Percentiles rank a stretch among this genome's conserved stretches.
These are phyloP conservation scores for Komagataella pseudopastoris DNA, from an alignment of 805 yeast genomes.

Conservation along the genomic window DNA sequence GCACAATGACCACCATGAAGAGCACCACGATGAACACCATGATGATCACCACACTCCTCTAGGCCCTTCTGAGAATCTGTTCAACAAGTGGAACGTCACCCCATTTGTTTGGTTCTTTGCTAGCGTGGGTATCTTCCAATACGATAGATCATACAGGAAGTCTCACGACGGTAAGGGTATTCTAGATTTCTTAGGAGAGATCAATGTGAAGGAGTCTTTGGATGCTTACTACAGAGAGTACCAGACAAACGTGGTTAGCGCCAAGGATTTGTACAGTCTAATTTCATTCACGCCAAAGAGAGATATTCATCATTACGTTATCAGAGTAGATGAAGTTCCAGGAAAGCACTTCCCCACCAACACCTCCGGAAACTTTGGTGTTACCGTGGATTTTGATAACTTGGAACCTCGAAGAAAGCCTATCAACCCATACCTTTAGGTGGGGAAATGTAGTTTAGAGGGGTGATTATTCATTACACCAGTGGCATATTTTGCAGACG, in stretches of 20 bases:
- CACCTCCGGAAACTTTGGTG: conserved; percentile 11
- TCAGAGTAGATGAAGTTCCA: conserved; percentile 15
- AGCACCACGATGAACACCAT: conserved; percentile 3
- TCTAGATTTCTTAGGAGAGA: neutral
- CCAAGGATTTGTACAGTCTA: neutral
- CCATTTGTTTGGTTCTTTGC: conserved; percentile 2
- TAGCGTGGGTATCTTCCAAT: conserved; percentile 31
- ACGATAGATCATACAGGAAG: conserved; percentile 32
- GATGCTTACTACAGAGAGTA: neutral
- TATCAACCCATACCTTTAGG: conserved; percentile 9
- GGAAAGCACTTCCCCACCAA: conserved; percentile 16
- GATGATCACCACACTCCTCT: conserved; percentile 5
- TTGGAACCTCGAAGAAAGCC: conserved; percentile 19
- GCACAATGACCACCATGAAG: conserved; percentile 1
- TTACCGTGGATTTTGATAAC: conserved; percentile 12
- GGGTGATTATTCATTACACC: neutral
- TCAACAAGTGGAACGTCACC: conserved; percentile 2
- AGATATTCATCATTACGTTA: conserved; percentile 4
- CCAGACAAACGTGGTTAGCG: conserved; percentile 1
- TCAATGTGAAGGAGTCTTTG: conserved; percentile 1
- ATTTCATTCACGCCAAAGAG: conserved; percentile 3
- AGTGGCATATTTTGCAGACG: neutral
- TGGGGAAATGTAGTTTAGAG: neutral
- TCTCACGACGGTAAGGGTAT: conserved; percentile 16
- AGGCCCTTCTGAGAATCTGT: conserved; percentile 4